Evolutionary conservation across 2,329 filamentous ascomycete genomes (phyloP), one percentile per base, ranked within the genome.

Genomic region (Diaporthe sp.): DNA sequence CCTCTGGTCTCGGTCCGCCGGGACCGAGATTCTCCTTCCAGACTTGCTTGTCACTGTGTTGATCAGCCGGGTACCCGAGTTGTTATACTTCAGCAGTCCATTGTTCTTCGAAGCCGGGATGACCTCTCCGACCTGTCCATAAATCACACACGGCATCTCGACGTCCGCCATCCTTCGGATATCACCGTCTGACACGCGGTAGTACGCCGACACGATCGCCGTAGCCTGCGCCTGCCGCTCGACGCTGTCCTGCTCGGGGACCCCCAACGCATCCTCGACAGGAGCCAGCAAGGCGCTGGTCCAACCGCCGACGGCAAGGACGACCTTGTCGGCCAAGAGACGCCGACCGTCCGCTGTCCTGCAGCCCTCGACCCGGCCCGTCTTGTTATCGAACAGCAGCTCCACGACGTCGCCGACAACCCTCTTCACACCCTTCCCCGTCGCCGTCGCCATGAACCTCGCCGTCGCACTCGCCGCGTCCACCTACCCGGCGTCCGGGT

Each of bases 131-230:
- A 44, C 42, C 50, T 63, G 66, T 10, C 65, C 56, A 19, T 73
- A 65, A n/a, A 70, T 56, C 22, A 73, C 72, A 25, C 66, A 65
- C 13, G 66, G 56, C 58, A 73, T 39, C 30, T 65, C 66, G 44
- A 27, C 32, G 22, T 39, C 39, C 17, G 39, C 22, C 44, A 65
- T 70, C 10, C 39, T 65, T n/a, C 42, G 35, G 2, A 53, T 12
- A 22, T 71, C 66, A 4, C 10, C 4, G n/a, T 58, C 50, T 32
- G 44, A 19, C 19, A 65, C 25, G 13, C 58, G 47, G 12, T 65
- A 73, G 22, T 56, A 73, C 19, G 66, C 66, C 32, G 66, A 71
- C 58, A 74, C 66, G 35, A 65, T 58, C 9, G 72, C 72, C 22
- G 58, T 71, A 19, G 72, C 47, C 58, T 58, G 72, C 13, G 66